Percentiles rank a stretch among this genome's conserved stretches.
Conservation (phyloP, 805 yeast species). For the Clavispora santaluciae region DNA sequence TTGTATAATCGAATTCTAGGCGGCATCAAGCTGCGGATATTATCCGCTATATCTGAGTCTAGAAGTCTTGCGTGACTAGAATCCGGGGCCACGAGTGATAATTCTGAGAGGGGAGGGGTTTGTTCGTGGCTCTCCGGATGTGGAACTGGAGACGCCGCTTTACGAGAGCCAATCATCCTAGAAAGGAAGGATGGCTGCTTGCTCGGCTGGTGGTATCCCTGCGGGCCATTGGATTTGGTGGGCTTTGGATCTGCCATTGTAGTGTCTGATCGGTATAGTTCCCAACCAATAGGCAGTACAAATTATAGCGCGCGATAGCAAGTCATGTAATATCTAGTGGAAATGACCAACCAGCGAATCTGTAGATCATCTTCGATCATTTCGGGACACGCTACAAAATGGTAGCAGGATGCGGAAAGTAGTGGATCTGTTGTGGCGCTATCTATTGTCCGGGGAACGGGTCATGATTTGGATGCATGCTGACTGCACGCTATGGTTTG, state of each 20-base stretch:
- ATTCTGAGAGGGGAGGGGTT: constrained; percentile 49
- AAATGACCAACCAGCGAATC: too few species aligned
- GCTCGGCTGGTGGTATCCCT: neutral
- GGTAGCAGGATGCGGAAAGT: too few species aligned
- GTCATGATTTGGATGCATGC: too few species aligned
- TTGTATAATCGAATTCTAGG: constrained; percentile 72
- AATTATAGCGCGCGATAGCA: neutral
- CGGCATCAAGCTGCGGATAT: constrained; percentile 69
- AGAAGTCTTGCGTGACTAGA: constrained; percentile 57
- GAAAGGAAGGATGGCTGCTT: neutral
- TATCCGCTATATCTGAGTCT: constrained; percentile 62
- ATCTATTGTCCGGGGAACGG: too few species aligned
- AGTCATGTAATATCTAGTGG: too few species aligned
- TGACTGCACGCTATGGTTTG: neutral
- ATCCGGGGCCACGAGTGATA: constrained; percentile 58
- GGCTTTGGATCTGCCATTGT: neutral
- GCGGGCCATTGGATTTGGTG: neutral
- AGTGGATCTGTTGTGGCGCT: too few species aligned
- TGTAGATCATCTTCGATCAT: too few species aligned
- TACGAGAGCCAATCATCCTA: neutral
- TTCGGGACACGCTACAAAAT: too few species aligned
- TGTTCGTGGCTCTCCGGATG: constrained; percentile 1
- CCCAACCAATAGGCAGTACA: too few species aligned
- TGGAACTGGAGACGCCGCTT: neutral
- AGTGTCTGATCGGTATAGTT: neutral